These are phyloP conservation scores for Alternaria novae-zelandiae DNA, from an alignment of 2,329 filamentous ascomycete genomes.

Conservation along the genomic window DNA sequence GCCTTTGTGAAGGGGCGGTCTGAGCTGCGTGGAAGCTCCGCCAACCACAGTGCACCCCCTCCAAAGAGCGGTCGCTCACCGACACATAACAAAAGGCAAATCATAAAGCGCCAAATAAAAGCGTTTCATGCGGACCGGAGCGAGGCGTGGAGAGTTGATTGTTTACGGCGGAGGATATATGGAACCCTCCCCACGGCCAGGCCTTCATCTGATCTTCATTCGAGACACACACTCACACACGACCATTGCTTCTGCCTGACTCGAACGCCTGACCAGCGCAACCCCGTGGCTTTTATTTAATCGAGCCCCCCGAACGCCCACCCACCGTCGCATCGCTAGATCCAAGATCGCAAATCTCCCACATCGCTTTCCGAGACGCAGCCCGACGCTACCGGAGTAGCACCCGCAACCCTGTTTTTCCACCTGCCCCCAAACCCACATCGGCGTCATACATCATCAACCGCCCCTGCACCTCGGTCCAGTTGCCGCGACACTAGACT, in stretches of 20 bases:
- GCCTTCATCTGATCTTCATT: conserved; percentile 38
- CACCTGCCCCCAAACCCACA: conserved; percentile 12
- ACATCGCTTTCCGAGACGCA: conserved; percentile 11
- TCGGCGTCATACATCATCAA: conserved; percentile 36
- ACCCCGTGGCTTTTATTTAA: conserved; percentile 17
- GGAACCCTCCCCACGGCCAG: conserved; percentile 39
- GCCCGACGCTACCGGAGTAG: conserved; percentile 23
- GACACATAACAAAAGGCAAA: conserved; percentile 34
- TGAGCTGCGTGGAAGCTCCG: conserved; percentile 5
- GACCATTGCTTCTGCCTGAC: conserved; percentile 45
- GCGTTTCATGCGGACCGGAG: conserved; percentile 34
- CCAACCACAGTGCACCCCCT: conserved; percentile 30
- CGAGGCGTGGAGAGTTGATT: conserved; percentile 30
- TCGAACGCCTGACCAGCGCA: conserved; percentile 38
- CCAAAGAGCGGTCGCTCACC: conserved; percentile 43
- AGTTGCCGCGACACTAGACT: conserved; percentile 33
- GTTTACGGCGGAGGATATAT: conserved; percentile 39
- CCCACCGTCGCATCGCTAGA: conserved; percentile 13
- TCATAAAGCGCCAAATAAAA: conserved; percentile 30
- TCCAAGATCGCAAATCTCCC: conserved; percentile 10
- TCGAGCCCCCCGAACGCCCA: conserved; percentile 8
- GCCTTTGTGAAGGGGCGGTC: conserved; percentile 26
- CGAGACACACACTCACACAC: conserved; percentile 36
- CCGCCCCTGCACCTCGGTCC: conserved; percentile 35
- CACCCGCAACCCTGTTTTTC: conserved; percentile 24